Evolutionary conservation across 2,329 filamentous ascomycete genomes (phyloP), one percentile per base, ranked within the genome.

Genomic region (Calycina herbarum): DNA sequence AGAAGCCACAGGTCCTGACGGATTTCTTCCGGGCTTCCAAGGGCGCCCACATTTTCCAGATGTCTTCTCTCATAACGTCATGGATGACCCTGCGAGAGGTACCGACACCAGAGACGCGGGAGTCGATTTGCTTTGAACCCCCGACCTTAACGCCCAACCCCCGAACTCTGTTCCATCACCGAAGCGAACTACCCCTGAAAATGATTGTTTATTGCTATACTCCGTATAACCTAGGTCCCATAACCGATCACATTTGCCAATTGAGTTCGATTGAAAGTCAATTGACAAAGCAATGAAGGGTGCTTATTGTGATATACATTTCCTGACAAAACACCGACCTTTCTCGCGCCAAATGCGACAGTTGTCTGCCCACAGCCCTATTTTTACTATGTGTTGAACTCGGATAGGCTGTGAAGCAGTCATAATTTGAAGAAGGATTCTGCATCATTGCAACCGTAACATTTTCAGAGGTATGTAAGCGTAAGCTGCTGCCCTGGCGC

Each of bases 71-170:
- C 13, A 57, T 29, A 35, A n/a, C 29, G 35, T 60, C 62, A 54
- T 54, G 62, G 62, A 64, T 64, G 56, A 1, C 62, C 62, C 62
- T 64, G 62, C 33, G 17, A 29, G 15, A n/a, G 11, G 17, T 64
- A 56, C 62, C 62, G 57, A 56, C 15, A 45, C 62, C 62, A 64
- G 57, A 64, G 62, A 64, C 62, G 38, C 62, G 62, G 62, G 62
- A 61, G 62, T 56, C 62, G 57, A 33, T 54, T 56, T 56, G 57
- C 45, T 45, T 15, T 59, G 57, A 8, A 33, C 62, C 45, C 29
- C 45, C 45, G 58, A 29, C 58, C n/a, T 60, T 51, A 51, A 51
- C 45, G 45, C 45, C 45, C 57, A 58, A 58, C 57, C 57, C n/a
- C 31, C 15, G 29, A 51, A 51, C 45, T 58, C 29, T 33, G 57